Evolutionary conservation across 495 filamentous ascomycete genomes (phyloP).

Genomic region (Aspergillus sparsus): DNA sequence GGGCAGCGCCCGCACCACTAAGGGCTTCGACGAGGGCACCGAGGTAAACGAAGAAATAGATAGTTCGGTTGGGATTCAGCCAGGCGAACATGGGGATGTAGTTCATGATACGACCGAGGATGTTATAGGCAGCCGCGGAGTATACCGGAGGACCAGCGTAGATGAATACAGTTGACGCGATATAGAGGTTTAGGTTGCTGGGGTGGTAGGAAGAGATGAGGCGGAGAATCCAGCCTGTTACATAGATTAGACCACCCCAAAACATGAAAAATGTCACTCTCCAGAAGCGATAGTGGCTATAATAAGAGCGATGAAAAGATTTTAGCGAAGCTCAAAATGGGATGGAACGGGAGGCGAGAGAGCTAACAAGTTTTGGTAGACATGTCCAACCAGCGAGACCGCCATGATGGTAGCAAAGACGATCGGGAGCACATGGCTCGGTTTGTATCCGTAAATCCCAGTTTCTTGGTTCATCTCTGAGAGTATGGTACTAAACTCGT

Average conservation of each 20-base stretch:
- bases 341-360: not conserved
- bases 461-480: constrained; percentile 1
- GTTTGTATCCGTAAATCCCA: constrained; percentile 28
- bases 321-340: not conserved
- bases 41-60: constrained; percentile 17
- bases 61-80: constrained; percentile 40
- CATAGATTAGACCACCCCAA: constrained; percentile 44
- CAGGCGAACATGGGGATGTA: constrained; percentile 46
- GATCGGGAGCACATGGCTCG: constrained; percentile 42
- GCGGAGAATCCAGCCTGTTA: constrained; percentile 45
- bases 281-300: constrained; percentile 43
- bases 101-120: constrained; percentile 56
- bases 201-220: constrained; percentile 40
- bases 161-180: constrained; percentile 53
- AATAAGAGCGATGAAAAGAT: not conserved
- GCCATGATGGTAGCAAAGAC: constrained; percentile 41
- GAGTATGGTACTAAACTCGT: too few species aligned
- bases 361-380: constrained; percentile 36
- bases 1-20: constrained; percentile 42
- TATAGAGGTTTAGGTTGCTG: constrained; percentile 43
- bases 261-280: constrained; percentile 47
- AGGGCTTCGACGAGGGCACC: constrained; percentile 33
- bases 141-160: constrained; percentile 56
- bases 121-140: constrained; percentile 60
- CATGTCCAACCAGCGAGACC: constrained; percentile 35